Percentiles rank a stretch among this genome's conserved stretches.
Conservation (phyloP, 768 basidiomycete species). For the Boletus coccyginus region DNA sequence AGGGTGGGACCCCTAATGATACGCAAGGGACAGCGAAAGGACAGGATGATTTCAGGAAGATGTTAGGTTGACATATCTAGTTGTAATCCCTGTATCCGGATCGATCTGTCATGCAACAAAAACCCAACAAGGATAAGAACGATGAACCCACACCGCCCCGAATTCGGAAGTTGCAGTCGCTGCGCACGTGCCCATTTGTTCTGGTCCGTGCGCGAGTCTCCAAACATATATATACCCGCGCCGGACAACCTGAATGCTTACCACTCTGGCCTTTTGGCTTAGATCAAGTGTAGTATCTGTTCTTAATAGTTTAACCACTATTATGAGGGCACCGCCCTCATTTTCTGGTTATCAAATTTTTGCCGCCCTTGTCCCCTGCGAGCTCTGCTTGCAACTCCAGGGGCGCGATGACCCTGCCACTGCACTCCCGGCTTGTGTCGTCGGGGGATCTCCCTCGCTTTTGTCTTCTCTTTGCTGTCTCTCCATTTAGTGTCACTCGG, state of each 20-base stretch:
- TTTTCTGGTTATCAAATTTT: slow-evolving; percentile 52
- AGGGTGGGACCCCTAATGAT: slow-evolving; percentile 5
- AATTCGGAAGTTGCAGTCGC: background rate
- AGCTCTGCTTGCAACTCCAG: slow-evolving; percentile 45
- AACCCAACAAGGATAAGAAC: background rate
- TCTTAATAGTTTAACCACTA: slow-evolving; percentile 62
- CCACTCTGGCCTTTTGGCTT: slow-evolving; percentile 58
- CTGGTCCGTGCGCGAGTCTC: slow-evolving; percentile 9
- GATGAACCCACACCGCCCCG: background rate
- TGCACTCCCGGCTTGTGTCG: slow-evolving; percentile 53
- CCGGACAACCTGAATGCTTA: slow-evolving; percentile 11
- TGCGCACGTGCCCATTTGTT: background rate
- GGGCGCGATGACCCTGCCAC: slow-evolving; percentile 40
- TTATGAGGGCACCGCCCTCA: slow-evolving; percentile 53
- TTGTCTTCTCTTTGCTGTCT: slow-evolving; percentile 20
- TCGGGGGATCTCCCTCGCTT: slow-evolving; percentile 47
- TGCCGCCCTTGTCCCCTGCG: slow-evolving; percentile 24
- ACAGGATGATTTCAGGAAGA: slow-evolving; percentile 86
- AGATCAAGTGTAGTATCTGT: slow-evolving; percentile 80
- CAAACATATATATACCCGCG: slow-evolving; percentile 1
- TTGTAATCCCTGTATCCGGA: background rate
- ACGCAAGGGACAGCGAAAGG: slow-evolving; percentile 24
- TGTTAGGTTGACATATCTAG: slow-evolving; percentile 43
- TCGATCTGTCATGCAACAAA: background rate
- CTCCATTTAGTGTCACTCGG: background rate